phyloP scores from a whole-genome alignment of 148 eudicot species.

The Diospyros lotus region DNA sequence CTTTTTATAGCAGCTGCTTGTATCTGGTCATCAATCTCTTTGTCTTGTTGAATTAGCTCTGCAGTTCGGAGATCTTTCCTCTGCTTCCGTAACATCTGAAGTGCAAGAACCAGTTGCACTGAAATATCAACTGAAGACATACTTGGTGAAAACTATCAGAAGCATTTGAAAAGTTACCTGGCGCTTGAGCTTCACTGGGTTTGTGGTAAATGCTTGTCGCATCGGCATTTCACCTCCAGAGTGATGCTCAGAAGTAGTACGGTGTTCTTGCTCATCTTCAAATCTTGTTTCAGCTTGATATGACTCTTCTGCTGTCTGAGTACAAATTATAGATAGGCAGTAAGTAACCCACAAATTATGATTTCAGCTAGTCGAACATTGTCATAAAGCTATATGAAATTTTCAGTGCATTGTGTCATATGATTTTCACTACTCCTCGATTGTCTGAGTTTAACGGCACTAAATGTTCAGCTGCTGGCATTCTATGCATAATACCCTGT shows the following conservation, averaged over 20 bases:
- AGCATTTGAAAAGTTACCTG: conserved; percentile 39
- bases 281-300: conserved; percentile 30
- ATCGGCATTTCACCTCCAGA: conserved; percentile 29
- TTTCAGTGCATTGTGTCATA: neutral
- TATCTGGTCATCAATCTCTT: conserved; percentile 58
- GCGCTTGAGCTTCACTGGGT: conserved; percentile 79
- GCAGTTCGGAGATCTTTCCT: conserved; percentile 75
- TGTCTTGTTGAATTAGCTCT: conserved; percentile 62
- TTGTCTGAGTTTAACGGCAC: neutral
- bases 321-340: conserved; percentile 10
- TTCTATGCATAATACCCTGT: neutral
- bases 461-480: neutral
- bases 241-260: conserved; percentile 29
- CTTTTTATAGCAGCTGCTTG: conserved; percentile 81
- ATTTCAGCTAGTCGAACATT: neutral
- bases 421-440: neutral
- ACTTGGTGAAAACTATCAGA: neutral
- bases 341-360: neutral
- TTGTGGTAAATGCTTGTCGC: conserved; percentile 27
- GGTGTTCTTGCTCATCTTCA: conserved; percentile 26
- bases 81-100: conserved; percentile 62
- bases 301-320: conserved; percentile 37
- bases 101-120: neutral
- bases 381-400: neutral
- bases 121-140: conserved; percentile 2